Conservation (phyloP, 2,329 filamentous ascomycete genomes). For the Penicillium rolfsii region DNA sequence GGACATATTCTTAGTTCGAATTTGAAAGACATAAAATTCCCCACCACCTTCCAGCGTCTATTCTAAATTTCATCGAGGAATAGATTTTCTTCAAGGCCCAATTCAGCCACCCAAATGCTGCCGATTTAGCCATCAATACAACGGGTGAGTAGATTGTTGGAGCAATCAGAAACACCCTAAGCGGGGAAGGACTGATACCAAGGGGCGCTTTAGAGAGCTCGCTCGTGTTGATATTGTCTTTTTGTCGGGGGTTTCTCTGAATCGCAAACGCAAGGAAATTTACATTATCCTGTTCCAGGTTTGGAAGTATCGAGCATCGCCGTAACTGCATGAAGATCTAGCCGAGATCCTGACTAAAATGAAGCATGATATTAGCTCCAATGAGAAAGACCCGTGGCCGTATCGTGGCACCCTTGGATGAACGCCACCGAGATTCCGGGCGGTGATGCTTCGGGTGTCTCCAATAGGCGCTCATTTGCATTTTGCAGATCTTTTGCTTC, state of each 20-base stretch:
- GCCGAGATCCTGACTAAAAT: neutral
- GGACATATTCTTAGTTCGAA: neutral
- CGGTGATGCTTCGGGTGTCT: neutral
- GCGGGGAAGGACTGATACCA: neutral
- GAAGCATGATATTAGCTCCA: neutral
- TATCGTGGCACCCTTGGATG: neutral
- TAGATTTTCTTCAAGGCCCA: neutral
- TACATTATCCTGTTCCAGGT: neutral
- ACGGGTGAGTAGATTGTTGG: neutral
- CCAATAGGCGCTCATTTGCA: neutral
- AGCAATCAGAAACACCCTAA: neutral
- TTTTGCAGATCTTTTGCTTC: neutral
- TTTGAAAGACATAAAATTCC: neutral
- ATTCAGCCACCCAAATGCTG: neutral
- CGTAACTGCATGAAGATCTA: neutral
- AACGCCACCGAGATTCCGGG: neutral
- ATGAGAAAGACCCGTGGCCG: neutral
- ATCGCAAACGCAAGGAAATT: neutral
- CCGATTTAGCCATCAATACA: neutral
- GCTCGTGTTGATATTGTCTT: neutral
- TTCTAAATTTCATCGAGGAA: neutral
- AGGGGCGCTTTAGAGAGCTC: neutral
- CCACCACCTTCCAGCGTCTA: too few species aligned
- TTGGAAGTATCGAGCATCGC: conserved; percentile 1
- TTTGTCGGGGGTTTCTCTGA: neutral